Evolutionary conservation across 768 basidiomycete genomes (phyloP).

Genomic region (Cystofilobasidium capitatum): DNA sequence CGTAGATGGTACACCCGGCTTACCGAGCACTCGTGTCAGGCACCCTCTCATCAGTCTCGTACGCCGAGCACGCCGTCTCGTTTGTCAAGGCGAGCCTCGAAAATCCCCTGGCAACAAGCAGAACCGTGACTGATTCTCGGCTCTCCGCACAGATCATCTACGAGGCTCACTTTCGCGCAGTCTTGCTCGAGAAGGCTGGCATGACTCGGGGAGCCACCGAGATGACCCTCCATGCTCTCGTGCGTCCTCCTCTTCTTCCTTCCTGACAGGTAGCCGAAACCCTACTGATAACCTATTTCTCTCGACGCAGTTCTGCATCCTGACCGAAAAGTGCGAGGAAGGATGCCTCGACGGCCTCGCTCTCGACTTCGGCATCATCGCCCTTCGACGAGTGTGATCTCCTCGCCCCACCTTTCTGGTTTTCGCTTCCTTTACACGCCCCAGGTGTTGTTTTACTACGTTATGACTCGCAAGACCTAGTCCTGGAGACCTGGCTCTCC

Average conservation of each 20-base stretch:
- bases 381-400: constrained; percentile 23
- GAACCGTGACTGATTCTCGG: too few species aligned
- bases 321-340: constrained; percentile 32
- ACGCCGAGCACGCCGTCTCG: constrained; percentile 29
- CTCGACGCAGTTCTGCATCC: constrained; percentile 31
- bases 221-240: constrained; percentile 31
- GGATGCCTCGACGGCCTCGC: constrained; percentile 30
- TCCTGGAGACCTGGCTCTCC: too few species aligned
- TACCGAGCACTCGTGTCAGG: constrained; percentile 29
- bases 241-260: constrained; percentile 9
- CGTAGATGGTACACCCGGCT: constrained; percentile 29
- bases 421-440: neutral
- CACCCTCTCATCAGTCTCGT: constrained; percentile 27
- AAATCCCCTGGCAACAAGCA: too few species aligned
- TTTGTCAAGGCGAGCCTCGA: constrained; percentile 25
- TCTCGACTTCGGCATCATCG: constrained; percentile 31
- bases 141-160: constrained; percentile 24
- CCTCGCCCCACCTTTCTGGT: too few species aligned
- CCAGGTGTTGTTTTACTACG: too few species aligned
- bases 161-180: constrained; percentile 31
- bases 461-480: too few species aligned
- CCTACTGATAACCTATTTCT: too few species aligned
- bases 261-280: too few species aligned
- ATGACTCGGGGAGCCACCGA: constrained; percentile 31
- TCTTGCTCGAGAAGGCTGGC: constrained; percentile 29